Evolutionary conservation across 306 rosid species (phyloP), one percentile per base, ranked within the genome.

Genomic region (Vigna mungo): DNA sequence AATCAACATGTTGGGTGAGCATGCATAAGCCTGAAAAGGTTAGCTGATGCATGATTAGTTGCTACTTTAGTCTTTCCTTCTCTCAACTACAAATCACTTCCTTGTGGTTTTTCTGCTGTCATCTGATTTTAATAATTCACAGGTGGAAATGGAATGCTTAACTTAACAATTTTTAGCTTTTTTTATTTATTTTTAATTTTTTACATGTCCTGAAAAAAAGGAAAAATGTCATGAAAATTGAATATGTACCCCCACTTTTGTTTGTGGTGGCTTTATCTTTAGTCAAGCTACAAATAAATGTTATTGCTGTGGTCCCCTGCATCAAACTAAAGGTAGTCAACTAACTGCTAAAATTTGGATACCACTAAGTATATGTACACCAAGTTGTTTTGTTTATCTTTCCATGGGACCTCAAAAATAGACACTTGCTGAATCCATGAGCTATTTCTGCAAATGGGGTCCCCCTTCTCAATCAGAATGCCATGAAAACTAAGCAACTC

Each of bases 321-420:
- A 41, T 36, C 72, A 74, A 52, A 77, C 61, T 77, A 55, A 77
- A 77, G 82, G 6, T 48, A 49, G 81, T 77, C 82, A 68, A 77
- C 75, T 63, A 77, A 77, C 78, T 53, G 56, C 74, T 61, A 77
- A 54, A 81, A 52, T 78, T 73, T 81, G 34, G 60, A 68, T 68
- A 16, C 83, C 75, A 67, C 70, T 18, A 55, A 53, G 71, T 23
- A 84, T 84, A 68, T 81, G 78, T 53, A 77, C 68, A 77, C 68
- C 79, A 58, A 59, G 71, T 67, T 71, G 76, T 41, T 30, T 30
- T 30, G 34, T 30, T 30, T 60, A 27, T 77, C 82, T 44, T 65
- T 65, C 18, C 59, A 77, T 84, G 81, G 83, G 88, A 46, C 85
- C 88, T 53, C 80, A 68, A 46, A 79, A 77, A 53, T 63, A 55